These are phyloP conservation scores for Botryotinia globosa DNA, from an alignment of 2,329 filamentous ascomycete genomes.

Conservation along the genomic window DNA sequence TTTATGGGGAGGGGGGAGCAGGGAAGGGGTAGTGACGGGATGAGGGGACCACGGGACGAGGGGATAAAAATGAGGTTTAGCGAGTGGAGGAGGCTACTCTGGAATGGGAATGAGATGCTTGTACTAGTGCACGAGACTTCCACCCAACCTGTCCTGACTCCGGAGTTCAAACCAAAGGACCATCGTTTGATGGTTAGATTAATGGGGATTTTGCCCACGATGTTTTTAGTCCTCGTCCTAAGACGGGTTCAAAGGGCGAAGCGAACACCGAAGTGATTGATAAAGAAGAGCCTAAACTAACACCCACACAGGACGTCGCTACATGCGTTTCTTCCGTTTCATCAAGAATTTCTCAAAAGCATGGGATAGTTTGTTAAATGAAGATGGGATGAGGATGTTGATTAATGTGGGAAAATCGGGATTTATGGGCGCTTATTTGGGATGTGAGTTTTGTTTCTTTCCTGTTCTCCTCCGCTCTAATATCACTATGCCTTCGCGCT, in stretches of 20 bases:
- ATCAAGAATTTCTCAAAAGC: conserved; percentile 57
- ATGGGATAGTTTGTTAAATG: conserved; percentile 42
- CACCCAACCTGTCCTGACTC: background rate
- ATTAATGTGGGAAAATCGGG: conserved; percentile 57
- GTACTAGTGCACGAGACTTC: background rate
- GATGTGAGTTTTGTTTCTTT: conserved; percentile 37
- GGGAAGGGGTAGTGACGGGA: background rate
- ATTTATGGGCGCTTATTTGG: conserved; percentile 63
- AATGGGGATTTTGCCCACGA: background rate
- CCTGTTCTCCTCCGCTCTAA: background rate
- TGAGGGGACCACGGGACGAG: background rate
- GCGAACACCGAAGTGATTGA: no score
- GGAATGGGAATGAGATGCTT: background rate
- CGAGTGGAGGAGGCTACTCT: background rate
- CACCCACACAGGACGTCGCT: conserved; percentile 49
- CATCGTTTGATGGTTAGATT: background rate
- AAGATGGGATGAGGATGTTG: conserved; percentile 41
- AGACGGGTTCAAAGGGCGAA: background rate
- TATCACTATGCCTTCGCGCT: no score
- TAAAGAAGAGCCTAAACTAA: background rate
- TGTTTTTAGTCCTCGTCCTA: background rate
- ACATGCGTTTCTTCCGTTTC: conserved; percentile 68
- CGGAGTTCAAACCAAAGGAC: background rate
- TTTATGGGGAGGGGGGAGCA: background rate
- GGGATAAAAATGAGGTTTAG: no score